Conservation (phyloP, 1,284 basidiomycete species). For the Ganoderma leucocontextum region DNA sequence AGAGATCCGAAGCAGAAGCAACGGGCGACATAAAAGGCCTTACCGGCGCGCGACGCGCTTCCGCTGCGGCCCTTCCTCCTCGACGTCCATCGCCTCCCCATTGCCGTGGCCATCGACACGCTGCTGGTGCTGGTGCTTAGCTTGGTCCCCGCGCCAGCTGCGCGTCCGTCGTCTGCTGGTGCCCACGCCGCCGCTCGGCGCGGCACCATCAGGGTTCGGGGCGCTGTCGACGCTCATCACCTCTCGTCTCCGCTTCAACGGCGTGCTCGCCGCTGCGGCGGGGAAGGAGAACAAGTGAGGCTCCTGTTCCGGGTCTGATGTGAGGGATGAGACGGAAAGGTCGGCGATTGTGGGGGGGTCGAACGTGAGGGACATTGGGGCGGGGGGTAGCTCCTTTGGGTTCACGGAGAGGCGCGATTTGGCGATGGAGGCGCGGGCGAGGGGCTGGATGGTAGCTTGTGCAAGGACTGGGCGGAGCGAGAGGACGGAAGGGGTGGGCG, state of each 20-base stretch:
- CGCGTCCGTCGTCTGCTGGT: slow-evolving; percentile 38
- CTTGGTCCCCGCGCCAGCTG: slow-evolving; percentile 34
- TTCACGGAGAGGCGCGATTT: slow-evolving; percentile 37
- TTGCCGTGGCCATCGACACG: slow-evolving; percentile 13
- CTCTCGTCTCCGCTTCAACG: slow-evolving; percentile 49
- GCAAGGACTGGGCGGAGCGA: slow-evolving; percentile 27
- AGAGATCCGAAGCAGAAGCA: background rate
- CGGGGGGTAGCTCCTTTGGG: slow-evolving; percentile 29
- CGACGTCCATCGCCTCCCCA: slow-evolving; percentile 48
- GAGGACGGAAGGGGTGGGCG: slow-evolving; percentile 45
- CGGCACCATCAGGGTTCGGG: slow-evolving; percentile 15
- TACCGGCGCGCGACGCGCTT: slow-evolving; percentile 47
- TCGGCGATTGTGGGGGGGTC: slow-evolving; percentile 24
- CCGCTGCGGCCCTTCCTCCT: slow-evolving; percentile 49
- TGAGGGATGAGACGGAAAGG: slow-evolving; percentile 15
- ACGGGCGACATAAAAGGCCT: slow-evolving; percentile 11
- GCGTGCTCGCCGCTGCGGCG: slow-evolving; percentile 25
- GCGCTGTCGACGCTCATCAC: slow-evolving; percentile 41
- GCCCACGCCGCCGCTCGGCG: slow-evolving; percentile 19
- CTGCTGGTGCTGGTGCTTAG: slow-evolving; percentile 29
- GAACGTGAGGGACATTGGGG: slow-evolving; percentile 25
- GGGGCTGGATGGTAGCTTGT: slow-evolving; percentile 18
- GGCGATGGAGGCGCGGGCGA: slow-evolving; percentile 24
- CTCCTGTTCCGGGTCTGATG: background rate
- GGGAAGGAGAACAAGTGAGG: slow-evolving; percentile 6